Conservation (phyloP, 1,139 yeast genomes). For the Torulaspora globosa region DNA sequence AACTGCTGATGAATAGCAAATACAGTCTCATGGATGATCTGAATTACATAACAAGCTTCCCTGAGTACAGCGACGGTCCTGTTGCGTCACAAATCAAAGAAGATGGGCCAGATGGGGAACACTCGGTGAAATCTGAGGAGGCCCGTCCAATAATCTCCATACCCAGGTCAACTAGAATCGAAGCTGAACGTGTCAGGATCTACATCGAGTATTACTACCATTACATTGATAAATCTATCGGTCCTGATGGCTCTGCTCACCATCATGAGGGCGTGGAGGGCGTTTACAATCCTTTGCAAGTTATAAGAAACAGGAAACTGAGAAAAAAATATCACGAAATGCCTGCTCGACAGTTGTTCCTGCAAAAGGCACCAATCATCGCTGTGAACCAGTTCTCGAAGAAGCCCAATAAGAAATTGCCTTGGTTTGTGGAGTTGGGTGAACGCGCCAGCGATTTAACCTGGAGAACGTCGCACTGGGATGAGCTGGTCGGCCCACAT, state of each 20-base stretch:
- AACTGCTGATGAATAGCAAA: slow-evolving; percentile 31
- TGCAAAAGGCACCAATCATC: slow-evolving; percentile 30
- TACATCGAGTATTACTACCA: slow-evolving; percentile 35
- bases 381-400: slow-evolving; percentile 33
- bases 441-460: slow-evolving; percentile 59
- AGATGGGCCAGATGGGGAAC: slow-evolving; percentile 1
- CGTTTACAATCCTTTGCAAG: slow-evolving; percentile 75
- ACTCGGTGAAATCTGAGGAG: slow-evolving; percentile 3
- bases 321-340: slow-evolving; percentile 43
- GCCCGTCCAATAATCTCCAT: slow-evolving; percentile 8
- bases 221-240: slow-evolving; percentile 26
- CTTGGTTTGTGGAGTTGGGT: slow-evolving; percentile 65
- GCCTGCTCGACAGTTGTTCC: slow-evolving; percentile 30
- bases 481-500: slow-evolving; percentile 49
- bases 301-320: slow-evolving; percentile 63
- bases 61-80: slow-evolving; percentile 8
- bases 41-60: slow-evolving; percentile 20
- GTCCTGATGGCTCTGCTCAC: slow-evolving; percentile 16
- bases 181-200: slow-evolving; percentile 34
- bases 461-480: slow-evolving; percentile 68
- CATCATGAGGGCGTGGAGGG: slow-evolving; percentile 50
- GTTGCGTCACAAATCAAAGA: not conserved
- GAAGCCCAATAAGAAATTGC: slow-evolving; percentile 25
- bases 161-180: slow-evolving; percentile 27
- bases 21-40: slow-evolving; percentile 34